Conservation (phyloP, 1,284 basidiomycete genomes). For the Cryptococcus depauperatus region DNA sequence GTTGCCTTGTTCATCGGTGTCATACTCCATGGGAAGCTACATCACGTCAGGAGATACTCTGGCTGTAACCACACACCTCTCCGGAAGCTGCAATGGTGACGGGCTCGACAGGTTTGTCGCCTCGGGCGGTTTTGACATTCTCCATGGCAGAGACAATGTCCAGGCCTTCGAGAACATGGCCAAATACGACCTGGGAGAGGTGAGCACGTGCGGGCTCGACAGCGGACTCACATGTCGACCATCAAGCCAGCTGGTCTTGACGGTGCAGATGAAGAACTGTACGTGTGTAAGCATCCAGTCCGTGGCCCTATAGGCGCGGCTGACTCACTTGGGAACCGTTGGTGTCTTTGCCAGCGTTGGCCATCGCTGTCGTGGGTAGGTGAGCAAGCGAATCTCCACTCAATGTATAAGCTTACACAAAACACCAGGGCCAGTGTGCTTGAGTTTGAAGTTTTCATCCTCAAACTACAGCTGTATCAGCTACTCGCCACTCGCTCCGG, state of each 20-base stretch:
- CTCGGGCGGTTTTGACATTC: conserved; percentile 55
- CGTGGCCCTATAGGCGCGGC: too few relatives aligned
- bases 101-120: conserved; percentile 62
- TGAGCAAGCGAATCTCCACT: conserved; percentile 6
- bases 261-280: conserved; percentile 67
- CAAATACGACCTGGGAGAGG: conserved; percentile 69
- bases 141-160: conserved; percentile 69
- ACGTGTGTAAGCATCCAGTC: too few relatives aligned
- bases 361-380: conserved; percentile 57
- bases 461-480: conserved; percentile 45
- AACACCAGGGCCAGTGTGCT: conserved; percentile 72
- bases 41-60: not conserved
- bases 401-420: conserved; percentile 49
- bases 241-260: conserved; percentile 58
- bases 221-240: conserved; percentile 40
- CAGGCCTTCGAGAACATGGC: conserved; percentile 82
- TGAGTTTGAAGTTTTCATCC: conserved; percentile 81
- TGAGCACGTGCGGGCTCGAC: not conserved
- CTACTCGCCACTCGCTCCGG: not conserved
- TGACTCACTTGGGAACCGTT: conserved; percentile 42
- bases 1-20: conserved; percentile 59
- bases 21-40: conserved; percentile 58
- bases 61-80: conserved; percentile 54
- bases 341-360: conserved; percentile 60
- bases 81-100: conserved; percentile 71